These are phyloP conservation scores for Graphiopsis chlorocephala DNA, from an alignment of 2,329 filamentous ascomycete genomes.

Conservation along the genomic window DNA sequence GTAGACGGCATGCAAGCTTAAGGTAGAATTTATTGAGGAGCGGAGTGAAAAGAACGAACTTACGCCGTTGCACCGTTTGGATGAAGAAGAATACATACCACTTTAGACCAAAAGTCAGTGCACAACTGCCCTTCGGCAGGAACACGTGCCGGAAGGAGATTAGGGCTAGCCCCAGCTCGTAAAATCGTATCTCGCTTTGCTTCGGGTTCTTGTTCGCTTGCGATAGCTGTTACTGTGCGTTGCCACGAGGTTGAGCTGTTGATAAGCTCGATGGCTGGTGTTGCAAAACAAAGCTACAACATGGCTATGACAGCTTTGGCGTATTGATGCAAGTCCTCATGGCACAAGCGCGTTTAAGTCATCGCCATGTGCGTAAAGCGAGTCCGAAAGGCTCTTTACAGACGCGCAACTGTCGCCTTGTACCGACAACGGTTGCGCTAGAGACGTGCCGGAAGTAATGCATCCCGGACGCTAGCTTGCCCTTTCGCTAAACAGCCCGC, in stretches of 20 bases:
- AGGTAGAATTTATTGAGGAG: neutral
- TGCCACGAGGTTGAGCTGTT: neutral
- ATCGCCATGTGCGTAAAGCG: neutral
- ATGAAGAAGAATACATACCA: neutral
- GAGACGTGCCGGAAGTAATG: neutral
- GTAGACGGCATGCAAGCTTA: neutral
- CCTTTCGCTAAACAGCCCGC: constrained; percentile 8
- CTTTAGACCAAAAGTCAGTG: neutral
- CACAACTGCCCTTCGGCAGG: neutral
- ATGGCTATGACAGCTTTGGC: neutral
- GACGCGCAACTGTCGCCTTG: neutral
- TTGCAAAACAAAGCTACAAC: neutral
- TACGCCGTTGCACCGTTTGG: neutral
- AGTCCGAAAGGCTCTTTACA: neutral
- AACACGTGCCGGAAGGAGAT: constrained; percentile 2
- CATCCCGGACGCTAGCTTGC: constrained; percentile 2
- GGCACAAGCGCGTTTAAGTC: neutral
- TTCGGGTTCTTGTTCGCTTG: neutral
- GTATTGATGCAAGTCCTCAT: neutral
- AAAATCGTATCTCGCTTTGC: constrained; percentile 1
- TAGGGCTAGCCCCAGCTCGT: neutral
- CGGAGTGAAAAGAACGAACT: neutral
- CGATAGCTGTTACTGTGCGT: neutral
- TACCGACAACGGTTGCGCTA: neutral
- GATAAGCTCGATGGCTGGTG: neutral